Conservation (phyloP, 2,329 filamentous ascomycete species). For the Diaporthe nobilis region DNA sequence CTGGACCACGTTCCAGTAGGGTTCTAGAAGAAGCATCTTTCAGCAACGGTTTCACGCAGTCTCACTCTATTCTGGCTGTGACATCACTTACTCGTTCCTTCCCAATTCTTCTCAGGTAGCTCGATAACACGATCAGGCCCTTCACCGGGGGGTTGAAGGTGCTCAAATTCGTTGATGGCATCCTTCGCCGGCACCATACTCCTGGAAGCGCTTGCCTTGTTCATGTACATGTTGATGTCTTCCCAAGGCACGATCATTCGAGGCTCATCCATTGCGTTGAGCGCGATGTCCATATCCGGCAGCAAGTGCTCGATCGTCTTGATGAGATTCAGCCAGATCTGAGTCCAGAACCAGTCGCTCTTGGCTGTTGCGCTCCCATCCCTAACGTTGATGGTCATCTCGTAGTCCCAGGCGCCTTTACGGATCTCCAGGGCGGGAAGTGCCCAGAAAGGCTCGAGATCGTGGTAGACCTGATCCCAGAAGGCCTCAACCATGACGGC, state of each 20-base stretch:
- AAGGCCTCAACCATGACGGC: conserved; percentile 74
- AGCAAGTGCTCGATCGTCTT: conserved; percentile 67
- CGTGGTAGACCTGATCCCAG: conserved; percentile 75
- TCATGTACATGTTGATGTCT: conserved; percentile 68
- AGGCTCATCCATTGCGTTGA: conserved; percentile 79
- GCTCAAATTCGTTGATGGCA: conserved; percentile 60
- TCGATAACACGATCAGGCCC: conserved; percentile 52
- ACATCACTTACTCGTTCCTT: conserved; percentile 61
- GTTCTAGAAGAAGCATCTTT: conserved; percentile 51
- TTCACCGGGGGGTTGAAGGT: conserved; percentile 56
- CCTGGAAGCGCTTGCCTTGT: conserved; percentile 64
- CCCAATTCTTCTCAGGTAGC: conserved; percentile 62
- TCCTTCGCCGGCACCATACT: conserved; percentile 59
- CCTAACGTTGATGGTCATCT: conserved; percentile 74
- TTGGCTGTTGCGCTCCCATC: conserved; percentile 64
- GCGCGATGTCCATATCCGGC: conserved; percentile 77
- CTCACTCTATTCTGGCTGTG: not conserved
- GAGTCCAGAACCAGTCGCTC: conserved; percentile 71
- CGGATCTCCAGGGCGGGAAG: conserved; percentile 58
- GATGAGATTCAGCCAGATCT: conserved; percentile 69
- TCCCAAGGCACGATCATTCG: conserved; percentile 75
- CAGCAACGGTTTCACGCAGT: not conserved
- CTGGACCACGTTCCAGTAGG: conserved; percentile 70
- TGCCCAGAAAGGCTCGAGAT: conserved; percentile 73
- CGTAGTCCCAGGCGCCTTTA: conserved; percentile 66